These are phyloP conservation scores for Calamus simplicifolius DNA, from an alignment of 176 grass and related monocot species.

Conservation along the genomic window DNA sequence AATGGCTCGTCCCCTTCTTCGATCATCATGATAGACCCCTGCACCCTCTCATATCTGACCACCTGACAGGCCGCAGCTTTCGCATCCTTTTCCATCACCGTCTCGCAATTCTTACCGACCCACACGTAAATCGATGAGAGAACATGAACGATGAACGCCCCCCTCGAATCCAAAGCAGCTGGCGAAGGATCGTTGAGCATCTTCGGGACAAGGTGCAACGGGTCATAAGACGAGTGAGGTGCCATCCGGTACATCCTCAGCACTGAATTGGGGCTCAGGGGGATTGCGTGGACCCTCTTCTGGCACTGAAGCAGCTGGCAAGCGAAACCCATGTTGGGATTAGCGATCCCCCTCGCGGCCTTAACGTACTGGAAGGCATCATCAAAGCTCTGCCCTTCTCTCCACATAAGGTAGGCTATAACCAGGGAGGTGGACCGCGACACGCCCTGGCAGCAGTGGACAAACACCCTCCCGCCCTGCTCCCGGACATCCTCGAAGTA, in stretches of 20 bases:
- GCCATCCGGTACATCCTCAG: constrained; percentile 90
- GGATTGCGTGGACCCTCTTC: constrained; percentile 89
- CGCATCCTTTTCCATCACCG: constrained; percentile 89
- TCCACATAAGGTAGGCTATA: constrained; percentile 98
- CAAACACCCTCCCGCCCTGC: constrained; percentile 69
- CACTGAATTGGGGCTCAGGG: constrained; percentile 79
- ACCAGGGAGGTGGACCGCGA: constrained; percentile 87
- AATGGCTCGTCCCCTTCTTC: constrained; percentile 70
- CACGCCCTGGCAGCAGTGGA: constrained; percentile 97
- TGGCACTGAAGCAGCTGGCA: constrained; percentile 98
- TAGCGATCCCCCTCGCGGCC: constrained; percentile 80
- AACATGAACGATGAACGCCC: constrained; percentile 84
- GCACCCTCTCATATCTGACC: constrained; percentile 92
- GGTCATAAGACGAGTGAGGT: constrained; percentile 77
- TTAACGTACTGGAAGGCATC: constrained; percentile 89
- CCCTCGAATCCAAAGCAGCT: constrained; percentile 73
- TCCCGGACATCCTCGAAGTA: constrained; percentile 98
- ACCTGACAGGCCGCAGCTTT: constrained; percentile 78
- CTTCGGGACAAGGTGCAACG: constrained; percentile 88
- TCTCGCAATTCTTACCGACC: constrained; percentile 68
- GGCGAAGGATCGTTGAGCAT: constrained; percentile 83
- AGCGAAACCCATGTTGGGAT: constrained; percentile 96
- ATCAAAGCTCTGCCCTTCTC: constrained; percentile 97
- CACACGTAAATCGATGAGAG: constrained; percentile 91
- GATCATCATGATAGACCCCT: constrained; percentile 59